phyloP scores from a whole-genome alignment of 345 rosid species.

The Citrus trifoliata region DNA sequence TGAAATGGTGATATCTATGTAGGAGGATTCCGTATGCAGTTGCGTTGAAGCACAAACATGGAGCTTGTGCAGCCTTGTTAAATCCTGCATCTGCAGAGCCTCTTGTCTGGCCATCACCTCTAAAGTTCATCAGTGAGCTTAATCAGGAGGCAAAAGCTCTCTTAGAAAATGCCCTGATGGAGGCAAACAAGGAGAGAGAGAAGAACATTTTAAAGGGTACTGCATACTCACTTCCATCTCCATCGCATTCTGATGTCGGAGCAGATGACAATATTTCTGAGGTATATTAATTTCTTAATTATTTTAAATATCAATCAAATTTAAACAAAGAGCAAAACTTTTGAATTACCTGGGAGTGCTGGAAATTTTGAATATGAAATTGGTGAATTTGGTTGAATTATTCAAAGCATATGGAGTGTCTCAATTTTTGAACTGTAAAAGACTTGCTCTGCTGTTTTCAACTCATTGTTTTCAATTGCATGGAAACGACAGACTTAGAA shows the following conservation, averaged over 20 bases:
- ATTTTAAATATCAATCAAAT: not conserved
- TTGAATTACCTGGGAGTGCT: not conserved
- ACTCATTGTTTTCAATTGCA: not conserved
- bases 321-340: not conserved
- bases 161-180: slow-evolving; percentile 81
- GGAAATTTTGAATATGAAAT: not conserved
- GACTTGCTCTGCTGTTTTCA: not conserved
- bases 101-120: slow-evolving; percentile 96
- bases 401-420: not conserved
- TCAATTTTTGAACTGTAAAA: not conserved
- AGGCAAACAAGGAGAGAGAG: slow-evolving; percentile 85
- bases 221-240: slow-evolving; percentile 55
- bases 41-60: slow-evolving; percentile 75
- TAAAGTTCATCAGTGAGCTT: slow-evolving; percentile 93
- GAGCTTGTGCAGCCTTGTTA: slow-evolving; percentile 84
- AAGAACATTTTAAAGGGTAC: slow-evolving; percentile 74
- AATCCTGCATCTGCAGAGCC: slow-evolving; percentile 96
- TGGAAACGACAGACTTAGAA: not conserved
- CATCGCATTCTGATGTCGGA: slow-evolving; percentile 57
- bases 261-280: slow-evolving; percentile 78
- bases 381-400: not conserved
- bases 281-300: slow-evolving; percentile 37
- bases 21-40: slow-evolving; percentile 90
- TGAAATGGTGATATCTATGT: slow-evolving; percentile 12
- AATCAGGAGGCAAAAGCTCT: slow-evolving; percentile 78